Evolutionary conservation across 1,284 basidiomycete genomes (phyloP), one percentile per base, ranked within the genome.

Genomic region (Kwoniella shivajii): DNA sequence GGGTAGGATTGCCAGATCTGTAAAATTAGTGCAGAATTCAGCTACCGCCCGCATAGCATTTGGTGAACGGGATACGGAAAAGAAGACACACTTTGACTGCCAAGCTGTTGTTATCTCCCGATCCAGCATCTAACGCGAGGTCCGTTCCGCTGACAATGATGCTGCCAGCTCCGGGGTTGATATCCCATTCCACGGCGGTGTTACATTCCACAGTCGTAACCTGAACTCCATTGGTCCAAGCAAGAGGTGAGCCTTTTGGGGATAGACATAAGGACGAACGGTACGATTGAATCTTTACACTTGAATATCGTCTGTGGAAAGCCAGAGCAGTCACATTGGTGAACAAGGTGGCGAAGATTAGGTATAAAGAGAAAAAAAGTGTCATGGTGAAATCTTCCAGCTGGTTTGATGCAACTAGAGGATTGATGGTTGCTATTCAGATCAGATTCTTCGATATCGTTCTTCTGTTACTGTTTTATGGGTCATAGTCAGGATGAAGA

Each of bases 1-100:
- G 64, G 63, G 54, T 65, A 65, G 10, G 55, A 57, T 6, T 38
- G 41, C 62, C 62, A 64, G 11, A 64, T 30, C 56, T 64, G 22
- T 13, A 22, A 18, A 5, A 5, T 37, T 10, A 11, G 31, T 11
- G 26, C 34, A 24, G 10, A 13, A 26, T 44, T 3, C 11, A 42
- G 30, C 11, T 14, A 27, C 26, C 24, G 18, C 16, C 16, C 4
- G n/a, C n/a, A n/a, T n/a, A n/a, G n/a, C n/a, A 20, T 20, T 13
- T 41, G 39, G 39, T 10, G 22, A 11, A 20, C 11, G 13, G 39
- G n/a, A n/a, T n/a, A n/a, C n/a, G n/a, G n/a, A n/a, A 6, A 30
- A 16, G 6, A 16, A n/a, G 26, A 49, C 41, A 20, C 20, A 56
- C 54, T 41, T 54, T 54, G 44, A 47, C 42, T 30, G 47, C 39